Evolutionary conservation across 352 stramenopile genomes (phyloP).

Genomic region (Blastocystis hominis): DNA sequence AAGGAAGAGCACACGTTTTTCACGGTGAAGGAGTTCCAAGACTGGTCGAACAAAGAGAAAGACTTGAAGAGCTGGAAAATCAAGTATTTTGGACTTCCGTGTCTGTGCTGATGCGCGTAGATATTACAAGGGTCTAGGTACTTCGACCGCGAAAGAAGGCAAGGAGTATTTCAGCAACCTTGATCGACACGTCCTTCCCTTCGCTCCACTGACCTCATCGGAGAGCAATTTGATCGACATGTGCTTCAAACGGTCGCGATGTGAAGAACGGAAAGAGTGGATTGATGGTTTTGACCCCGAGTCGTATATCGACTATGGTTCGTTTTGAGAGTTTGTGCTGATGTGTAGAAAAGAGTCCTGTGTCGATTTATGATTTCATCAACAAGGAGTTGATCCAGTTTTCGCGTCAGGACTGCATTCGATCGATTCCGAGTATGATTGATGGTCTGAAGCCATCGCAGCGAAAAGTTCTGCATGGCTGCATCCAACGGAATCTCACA

Average conservation of each 20-base stretch:
- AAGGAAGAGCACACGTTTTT: conserved; percentile 80
- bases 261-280: conserved; percentile 89
- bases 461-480: conserved; percentile 66
- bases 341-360: conserved; percentile 69
- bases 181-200: conserved; percentile 81
- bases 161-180: conserved; percentile 93
- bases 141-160: conserved; percentile 84
- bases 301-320: conserved; percentile 78
- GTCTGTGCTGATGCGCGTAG: not conserved
- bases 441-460: conserved; percentile 97
- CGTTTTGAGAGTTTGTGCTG: not conserved
- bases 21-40: conserved; percentile 88
- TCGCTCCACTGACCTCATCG: conserved; percentile 62
- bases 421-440: conserved; percentile 84
- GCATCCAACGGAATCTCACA: conserved; percentile 76
- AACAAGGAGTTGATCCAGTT: conserved; percentile 98
- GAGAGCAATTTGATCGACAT: conserved; percentile 83
- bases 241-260: conserved; percentile 88
- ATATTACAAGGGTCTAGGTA: conserved; percentile 98
- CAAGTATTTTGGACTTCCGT: conserved; percentile 66
- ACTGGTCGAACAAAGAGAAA: conserved; percentile 75
- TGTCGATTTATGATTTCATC: conserved; percentile 86
- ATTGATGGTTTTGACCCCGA: conserved; percentile 74
- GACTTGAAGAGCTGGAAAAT: conserved; percentile 82
- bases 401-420: conserved; percentile 89